Base-by-base conservation (phyloP, 192 early-diverging fungal genomes). In the Chytriomyces hyalinus region DNA sequence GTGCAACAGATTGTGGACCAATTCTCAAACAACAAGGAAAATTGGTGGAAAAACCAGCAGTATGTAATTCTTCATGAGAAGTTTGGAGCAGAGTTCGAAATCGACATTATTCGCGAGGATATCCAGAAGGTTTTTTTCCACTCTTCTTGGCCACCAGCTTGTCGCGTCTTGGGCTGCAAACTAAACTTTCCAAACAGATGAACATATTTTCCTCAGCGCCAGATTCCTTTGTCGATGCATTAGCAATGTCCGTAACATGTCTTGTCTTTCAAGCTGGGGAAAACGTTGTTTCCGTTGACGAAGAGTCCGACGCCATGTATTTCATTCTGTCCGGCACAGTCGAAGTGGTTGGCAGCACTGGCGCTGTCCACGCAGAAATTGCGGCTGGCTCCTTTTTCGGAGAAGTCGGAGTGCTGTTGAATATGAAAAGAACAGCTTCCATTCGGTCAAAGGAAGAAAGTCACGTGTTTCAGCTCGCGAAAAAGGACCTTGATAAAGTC, bases 401-500 rank as follows among this genome's bases (percentile, higher is more conserved):
- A 4, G 87, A 89, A 67, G 78, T 87, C 44, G 87, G 85, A 46
- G 46, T 88, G 60, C 46, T 87, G 20, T 64, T 84, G 65, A 81
- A 86, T 46, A 77, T 87, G 10, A 79, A 79, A 49, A 66, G 86
- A 60, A 86, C 84, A n/a, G 84, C 86, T 8, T 63, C 61, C 47
- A 81, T 87, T 67, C 45, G 78, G 49, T 80, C 84, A 17, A 84
- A 86, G 73, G 81, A 83, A 51, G 71, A 81, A 67, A 83, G 85
- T 64, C 76, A 49, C 47, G 20, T 83, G 24, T 72, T 87, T 53
- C 84, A 85, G 62, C 45, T 89, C 22, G 80, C 73, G 9, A 80
- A 79, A 53, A 60, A 72, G 15, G 79, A 75, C 51, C 46, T 89
- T 65, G 70, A 64, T 6, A 46, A 78, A 47, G 81, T 81, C 28